These are phyloP conservation scores for Fusarium pseudograminearum DNA, from an alignment of 2,329 filamentous ascomycete genomes.

Conservation along the genomic window DNA sequence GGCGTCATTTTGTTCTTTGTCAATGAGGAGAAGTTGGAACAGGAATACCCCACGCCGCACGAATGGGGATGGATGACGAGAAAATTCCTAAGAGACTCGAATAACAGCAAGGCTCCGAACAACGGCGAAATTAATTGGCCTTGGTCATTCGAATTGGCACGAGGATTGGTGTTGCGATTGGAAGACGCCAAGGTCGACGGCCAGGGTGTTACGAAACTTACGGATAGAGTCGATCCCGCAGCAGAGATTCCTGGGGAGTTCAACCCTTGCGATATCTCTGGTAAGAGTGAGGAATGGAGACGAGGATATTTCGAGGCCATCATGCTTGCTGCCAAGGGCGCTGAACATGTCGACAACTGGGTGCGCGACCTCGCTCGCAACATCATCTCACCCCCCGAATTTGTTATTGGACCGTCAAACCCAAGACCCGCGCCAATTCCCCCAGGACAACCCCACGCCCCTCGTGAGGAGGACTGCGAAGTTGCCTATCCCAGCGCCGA, in stretches of 20 bases:
- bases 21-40: conserved; percentile 80
- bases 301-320: conserved; percentile 86
- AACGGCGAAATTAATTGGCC: conserved; percentile 74
- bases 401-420: conserved; percentile 86
- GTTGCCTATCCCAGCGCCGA: conserved; percentile 77
- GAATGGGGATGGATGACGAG: conserved; percentile 83
- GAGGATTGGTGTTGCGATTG: conserved; percentile 71
- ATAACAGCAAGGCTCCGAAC: conserved; percentile 67
- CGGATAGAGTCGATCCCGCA: conserved; percentile 70
- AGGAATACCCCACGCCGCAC: conserved; percentile 80
- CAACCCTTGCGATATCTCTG: conserved; percentile 75
- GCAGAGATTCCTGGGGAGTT: conserved; percentile 76
- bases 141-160: conserved; percentile 70
- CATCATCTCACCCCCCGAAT: conserved; percentile 76
- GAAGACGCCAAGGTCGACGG: conserved; percentile 79
- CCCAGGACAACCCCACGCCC: conserved; percentile 70
- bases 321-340: conserved; percentile 79
- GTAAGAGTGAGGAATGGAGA: conserved; percentile 85
- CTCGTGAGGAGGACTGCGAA: conserved; percentile 80
- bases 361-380: conserved; percentile 75
- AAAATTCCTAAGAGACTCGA: conserved; percentile 74
- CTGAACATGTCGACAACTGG: conserved; percentile 86
- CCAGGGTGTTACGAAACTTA: conserved; percentile 68
- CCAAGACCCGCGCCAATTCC: conserved; percentile 80
- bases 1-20: conserved; percentile 73